Base-by-base conservation (phyloP, 768 basidiomycete species). In the Psilocybe azurescens region DNA sequence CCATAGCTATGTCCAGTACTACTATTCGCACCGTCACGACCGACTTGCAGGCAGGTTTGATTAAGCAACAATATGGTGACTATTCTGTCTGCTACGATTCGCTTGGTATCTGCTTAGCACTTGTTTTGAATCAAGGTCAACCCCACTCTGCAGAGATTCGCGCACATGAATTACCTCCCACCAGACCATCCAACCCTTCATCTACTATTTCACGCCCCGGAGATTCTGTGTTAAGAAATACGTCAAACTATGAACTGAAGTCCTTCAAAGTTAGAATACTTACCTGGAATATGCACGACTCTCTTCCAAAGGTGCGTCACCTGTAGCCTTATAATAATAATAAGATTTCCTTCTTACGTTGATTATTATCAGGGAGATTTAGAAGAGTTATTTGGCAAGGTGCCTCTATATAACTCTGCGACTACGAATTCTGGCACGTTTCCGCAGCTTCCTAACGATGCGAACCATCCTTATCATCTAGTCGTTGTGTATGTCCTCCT, bases 251-350 rank as follows among this genome's bases (percentile, higher is more conserved):
- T 10, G 62, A 72, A 4, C 74, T 74, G 1, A 81, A 78, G 64
- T 82, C 81, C 70, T 76, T 93, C 49, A 93, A 93, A 69, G 76
- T 91, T 41, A 78, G 87, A 47, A 84, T 93, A 51, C 55, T 92
- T 36, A 89, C 89, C 39, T 94, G 91, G 91, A 94, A 93, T 65
- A 94, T 94, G 91, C 89, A 93, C 64, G 90, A 93, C 64, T 88
- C 88, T 0, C 69, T 93, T 5, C 91, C 91, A 32, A 93, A 90
- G 83, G 90, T 87, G 30, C 14, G 33, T 24, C 24, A 24, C 24
- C 24, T 24, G 24, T 24, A 24, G 24, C 24, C 24, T 24, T 24
- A 24, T 24, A 24, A 24, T 24, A 24, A 24, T 24, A 24, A 24
- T 24, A 24, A 24, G 24, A 24, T 24, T 24, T 24, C 24, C 24